Base-by-base conservation (phyloP, 345 rosid genomes). In the Punica granatum region DNA sequence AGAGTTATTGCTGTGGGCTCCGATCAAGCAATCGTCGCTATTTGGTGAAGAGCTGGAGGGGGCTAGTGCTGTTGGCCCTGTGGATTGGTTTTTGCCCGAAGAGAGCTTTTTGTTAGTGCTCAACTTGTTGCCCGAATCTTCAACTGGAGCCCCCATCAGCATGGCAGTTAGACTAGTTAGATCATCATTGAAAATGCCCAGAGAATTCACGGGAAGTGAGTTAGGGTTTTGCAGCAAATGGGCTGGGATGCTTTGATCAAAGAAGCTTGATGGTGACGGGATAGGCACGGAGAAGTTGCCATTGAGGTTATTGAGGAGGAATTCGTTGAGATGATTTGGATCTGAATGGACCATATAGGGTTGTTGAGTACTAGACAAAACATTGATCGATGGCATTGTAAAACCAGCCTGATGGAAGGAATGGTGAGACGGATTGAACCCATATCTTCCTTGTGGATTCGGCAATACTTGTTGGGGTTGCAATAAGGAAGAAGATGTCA, bases 1-100 rank as follows among this genome's bases (percentile, higher is more conserved):
- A 25, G 44, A 12, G 46, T 16, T 41, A 33, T 19, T n/a, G 31
- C 43, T 58, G 10, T 60, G 59, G 36, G 44, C 46, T 49, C 44
- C 61, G 28, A 66, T 49, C 42, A 51, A n/a, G 61, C 59, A 66
- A 15, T 66, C 14, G 32, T 41, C n/a, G 16, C 46, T 41, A 28
- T n/a, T 51, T 60, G 44, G 3, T 5, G 69, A 49, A 51, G 43
- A 48, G 37, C 59, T 66, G 34, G 33, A 33, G 23, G 23, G 21
- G 34, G 61, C 41, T 41, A 41, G 26, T 11, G 31, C 48, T 31
- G 60, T 28, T 14, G 23, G 43, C n/a, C 16, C 36, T 23, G 28
- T 28, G 33, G 61, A 66, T 66, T 51, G 41, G 28, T 39, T 32
- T 48, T 35, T 77, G 72, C 16, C 72, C 79, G 56, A 56, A 66